Percentiles rank a stretch among this genome's conserved stretches.
phyloP scores from a whole-genome alignment of 768 basidiomycete genomes.

The Floccularia luteovirens region DNA sequence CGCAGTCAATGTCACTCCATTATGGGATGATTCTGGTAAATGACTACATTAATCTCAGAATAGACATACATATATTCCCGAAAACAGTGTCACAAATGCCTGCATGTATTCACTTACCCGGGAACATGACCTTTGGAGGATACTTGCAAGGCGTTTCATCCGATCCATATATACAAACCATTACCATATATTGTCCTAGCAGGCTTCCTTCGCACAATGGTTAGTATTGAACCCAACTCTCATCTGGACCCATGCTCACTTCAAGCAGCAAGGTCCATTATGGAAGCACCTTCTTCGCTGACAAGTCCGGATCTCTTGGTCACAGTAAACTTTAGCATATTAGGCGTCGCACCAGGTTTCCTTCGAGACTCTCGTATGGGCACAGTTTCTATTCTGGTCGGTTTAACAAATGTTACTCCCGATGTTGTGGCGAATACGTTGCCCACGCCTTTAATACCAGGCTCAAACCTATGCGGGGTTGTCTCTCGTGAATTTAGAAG shows the following conservation, averaged over 20 bases:
- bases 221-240: not conserved
- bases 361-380: slow-evolving; percentile 1
- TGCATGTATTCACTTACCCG: not conserved
- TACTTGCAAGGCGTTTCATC: not conserved
- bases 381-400: not conserved
- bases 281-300: not conserved
- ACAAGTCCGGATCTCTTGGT: slow-evolving; percentile 1
- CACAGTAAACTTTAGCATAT: slow-evolving; percentile 2
- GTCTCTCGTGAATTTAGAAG: not conserved
- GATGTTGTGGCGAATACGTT: not conserved
- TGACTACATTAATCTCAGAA: not conserved
- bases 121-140: not conserved
- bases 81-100: not conserved
- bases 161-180: not conserved
- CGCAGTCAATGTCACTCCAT: not conserved
- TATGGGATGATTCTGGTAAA: not conserved
- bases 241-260: not conserved
- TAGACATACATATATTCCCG: not conserved
- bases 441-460: not conserved
- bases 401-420: not conserved
- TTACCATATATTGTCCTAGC: not conserved
- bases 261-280: not conserved
- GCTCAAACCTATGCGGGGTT: not conserved
- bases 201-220: no score
- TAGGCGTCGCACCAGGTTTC: not conserved